Evolutionary conservation across 139 green algal genomes (phyloP).

Genomic region (Ulvella scutata): DNA sequence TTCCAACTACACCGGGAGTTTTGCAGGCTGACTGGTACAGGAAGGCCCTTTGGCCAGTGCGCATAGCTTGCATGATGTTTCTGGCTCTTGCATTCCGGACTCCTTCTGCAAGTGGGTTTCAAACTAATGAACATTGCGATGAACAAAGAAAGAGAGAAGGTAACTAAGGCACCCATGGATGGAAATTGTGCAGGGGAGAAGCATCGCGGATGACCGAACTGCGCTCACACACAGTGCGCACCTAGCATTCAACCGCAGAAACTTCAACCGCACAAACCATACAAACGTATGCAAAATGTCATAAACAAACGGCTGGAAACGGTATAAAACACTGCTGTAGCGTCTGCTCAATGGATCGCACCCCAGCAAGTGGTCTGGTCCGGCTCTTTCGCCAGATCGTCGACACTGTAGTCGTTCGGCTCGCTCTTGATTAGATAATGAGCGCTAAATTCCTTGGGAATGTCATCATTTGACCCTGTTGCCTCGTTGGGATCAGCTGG

Average conservation of each 20-base stretch:
- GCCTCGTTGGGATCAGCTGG: too few species aligned
- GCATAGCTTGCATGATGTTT: constrained; percentile 52
- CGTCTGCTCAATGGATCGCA: constrained; percentile 9
- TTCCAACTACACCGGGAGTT: constrained; percentile 12
- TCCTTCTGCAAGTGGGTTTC: constrained; percentile 27
- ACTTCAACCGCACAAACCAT: neutral
- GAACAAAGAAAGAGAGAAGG: too few species aligned
- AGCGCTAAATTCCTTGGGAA: neutral
- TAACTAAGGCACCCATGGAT: too few species aligned
- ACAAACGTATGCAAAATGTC: neutral
- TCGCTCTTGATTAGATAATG: constrained; percentile 39
- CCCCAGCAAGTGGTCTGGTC: constrained; percentile 38
- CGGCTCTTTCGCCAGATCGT: constrained; percentile 22
- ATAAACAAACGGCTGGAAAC: neutral
- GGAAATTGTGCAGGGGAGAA: too few species aligned
- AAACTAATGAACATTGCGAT: too few species aligned
- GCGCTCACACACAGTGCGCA: too few species aligned
- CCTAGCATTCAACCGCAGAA: neutral
- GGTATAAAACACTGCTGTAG: neutral
- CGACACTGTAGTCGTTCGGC: constrained; percentile 41
- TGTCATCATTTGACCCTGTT: too few species aligned
- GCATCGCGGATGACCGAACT: too few species aligned
- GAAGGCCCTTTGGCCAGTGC: constrained; percentile 29
- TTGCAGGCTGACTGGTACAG: constrained; percentile 44
- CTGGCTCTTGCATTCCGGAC: constrained; percentile 48